Conservation (phyloP, 2,329 filamentous ascomycete genomes). For the Emydomyces testavorans region DNA sequence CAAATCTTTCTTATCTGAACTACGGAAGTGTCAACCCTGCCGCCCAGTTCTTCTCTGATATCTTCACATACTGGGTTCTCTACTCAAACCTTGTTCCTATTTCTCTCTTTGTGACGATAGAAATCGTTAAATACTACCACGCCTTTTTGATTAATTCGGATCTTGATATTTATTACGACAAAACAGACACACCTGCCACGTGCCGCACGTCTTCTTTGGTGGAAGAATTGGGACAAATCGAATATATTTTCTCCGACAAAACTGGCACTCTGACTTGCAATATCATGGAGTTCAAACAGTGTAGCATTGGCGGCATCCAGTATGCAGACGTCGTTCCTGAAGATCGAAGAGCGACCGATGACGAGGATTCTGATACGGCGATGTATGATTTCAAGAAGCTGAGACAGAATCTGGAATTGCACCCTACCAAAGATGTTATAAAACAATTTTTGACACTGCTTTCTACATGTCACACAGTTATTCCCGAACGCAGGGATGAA, state of each 20-base stretch:
- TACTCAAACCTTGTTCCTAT: slow-evolving; percentile 96
- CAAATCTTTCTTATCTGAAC: slow-evolving; percentile 60
- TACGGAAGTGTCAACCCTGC: slow-evolving; percentile 56
- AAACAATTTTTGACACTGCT: slow-evolving; percentile 81
- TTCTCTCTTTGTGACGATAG: slow-evolving; percentile 92
- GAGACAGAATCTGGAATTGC: slow-evolving; percentile 54
- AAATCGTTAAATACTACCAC: slow-evolving; percentile 96
- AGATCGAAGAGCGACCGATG: slow-evolving; percentile 67
- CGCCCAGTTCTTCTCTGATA: slow-evolving; percentile 78
- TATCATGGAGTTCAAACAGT: slow-evolving; percentile 97
- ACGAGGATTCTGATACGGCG: slow-evolving; percentile 60
- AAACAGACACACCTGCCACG: slow-evolving; percentile 87
- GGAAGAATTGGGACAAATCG: slow-evolving; percentile 93
- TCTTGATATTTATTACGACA: slow-evolving; percentile 93
- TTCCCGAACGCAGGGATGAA: slow-evolving; percentile 74
- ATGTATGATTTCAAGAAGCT: slow-evolving; percentile 76
- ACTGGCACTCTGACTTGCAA: slow-evolving; percentile 97
- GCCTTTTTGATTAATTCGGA: slow-evolving; percentile 97
- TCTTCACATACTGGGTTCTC: slow-evolving; percentile 96
- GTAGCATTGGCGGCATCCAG: slow-evolving; percentile 82
- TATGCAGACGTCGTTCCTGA: slow-evolving; percentile 89
- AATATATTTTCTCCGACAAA: slow-evolving; percentile 98
- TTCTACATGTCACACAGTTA: slow-evolving; percentile 90
- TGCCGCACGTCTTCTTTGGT: slow-evolving; percentile 94
- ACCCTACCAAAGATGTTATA: slow-evolving; percentile 49